A percentile compares a stretch with the other conserved stretches of the same genome.
phyloP scores from a whole-genome alignment of 2,329 filamentous ascomycete species.

The Botrytis byssoidea region DNA sequence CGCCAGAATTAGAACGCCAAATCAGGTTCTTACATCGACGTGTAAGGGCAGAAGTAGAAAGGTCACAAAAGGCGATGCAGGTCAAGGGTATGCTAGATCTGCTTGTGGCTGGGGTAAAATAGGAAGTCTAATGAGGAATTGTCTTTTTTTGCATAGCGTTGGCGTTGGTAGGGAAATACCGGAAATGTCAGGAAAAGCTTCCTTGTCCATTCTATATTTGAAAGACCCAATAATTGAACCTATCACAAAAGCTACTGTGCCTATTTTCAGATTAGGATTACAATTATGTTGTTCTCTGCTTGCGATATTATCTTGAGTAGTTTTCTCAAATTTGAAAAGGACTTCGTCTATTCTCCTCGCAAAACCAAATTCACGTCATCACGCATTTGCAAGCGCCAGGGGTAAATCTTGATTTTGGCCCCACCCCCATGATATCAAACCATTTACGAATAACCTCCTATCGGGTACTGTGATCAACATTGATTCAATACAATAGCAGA shows the following conservation, averaged over 20 bases:
- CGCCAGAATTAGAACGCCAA: conserved; percentile 67
- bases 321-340: background rate
- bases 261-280: background rate
- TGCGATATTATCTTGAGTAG: background rate
- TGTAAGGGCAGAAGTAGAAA: conserved; percentile 76
- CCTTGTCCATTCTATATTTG: conserved; percentile 19
- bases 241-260: conserved; percentile 10
- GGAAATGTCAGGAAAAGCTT: conserved; percentile 21
- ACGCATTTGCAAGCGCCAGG: conserved; percentile 21
- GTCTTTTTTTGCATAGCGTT: conserved; percentile 43
- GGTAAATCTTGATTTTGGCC: conserved; percentile 23
- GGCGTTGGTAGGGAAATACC: conserved; percentile 37
- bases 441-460: background rate
- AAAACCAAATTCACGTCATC: conserved; percentile 19
- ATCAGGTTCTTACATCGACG: conserved; percentile 67
- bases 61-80: conserved; percentile 77
- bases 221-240: conserved; percentile 21
- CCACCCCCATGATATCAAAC: background rate
- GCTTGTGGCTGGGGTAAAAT: conserved; percentile 53
- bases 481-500: background rate
- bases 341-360: background rate
- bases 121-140: conserved; percentile 21
- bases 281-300: background rate
- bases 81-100: conserved; percentile 88
- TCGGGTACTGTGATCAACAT: background rate